Percentiles rank a stretch among this genome's conserved stretches.
phyloP scores from a whole-genome alignment of 2,329 filamentous ascomycete genomes.

The Trichoderma citrinoviride region DNA sequence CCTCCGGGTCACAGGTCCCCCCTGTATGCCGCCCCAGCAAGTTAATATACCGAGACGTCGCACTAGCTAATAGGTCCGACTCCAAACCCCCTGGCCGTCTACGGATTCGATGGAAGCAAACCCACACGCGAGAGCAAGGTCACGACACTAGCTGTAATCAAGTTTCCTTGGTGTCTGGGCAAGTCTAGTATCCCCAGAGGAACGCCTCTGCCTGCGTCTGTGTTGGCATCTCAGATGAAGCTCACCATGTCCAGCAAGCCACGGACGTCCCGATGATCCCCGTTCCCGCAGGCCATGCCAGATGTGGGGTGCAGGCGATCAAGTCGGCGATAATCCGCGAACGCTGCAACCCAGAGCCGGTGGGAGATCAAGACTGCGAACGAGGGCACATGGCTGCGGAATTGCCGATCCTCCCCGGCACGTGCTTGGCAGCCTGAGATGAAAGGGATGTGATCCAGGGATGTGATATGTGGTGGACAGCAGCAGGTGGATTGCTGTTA shows the following conservation, averaged over 20 bases:
- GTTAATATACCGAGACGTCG: conserved; percentile 18
- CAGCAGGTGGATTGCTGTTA: not conserved
- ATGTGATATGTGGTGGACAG: not conserved
- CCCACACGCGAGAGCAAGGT: not conserved
- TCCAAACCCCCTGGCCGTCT: not conserved
- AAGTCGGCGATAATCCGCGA: conserved; percentile 17
- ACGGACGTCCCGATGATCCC: not conserved
- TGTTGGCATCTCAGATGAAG: no score
- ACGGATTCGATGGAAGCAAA: not conserved
- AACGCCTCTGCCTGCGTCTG: not conserved
- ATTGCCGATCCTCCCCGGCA: conserved; percentile 16
- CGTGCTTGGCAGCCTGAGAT: not conserved
- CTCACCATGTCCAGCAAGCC: no score
- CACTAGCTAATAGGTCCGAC: conserved; percentile 21
- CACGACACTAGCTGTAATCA: not conserved
- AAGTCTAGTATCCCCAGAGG: not conserved
- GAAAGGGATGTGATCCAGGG: not conserved
- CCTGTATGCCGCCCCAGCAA: conserved; percentile 1
- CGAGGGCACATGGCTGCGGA: not conserved
- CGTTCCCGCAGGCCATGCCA: not conserved
- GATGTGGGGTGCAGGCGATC: conserved; percentile 3
- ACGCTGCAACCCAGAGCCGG: not conserved
- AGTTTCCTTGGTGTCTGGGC: not conserved
- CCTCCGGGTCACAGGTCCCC: not conserved
- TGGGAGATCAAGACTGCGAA: not conserved